Percentiles rank a stretch among this genome's conserved stretches.
Conservation (phyloP, 352 stramenopile genomes). For the Pythium apleroticum region DNA sequence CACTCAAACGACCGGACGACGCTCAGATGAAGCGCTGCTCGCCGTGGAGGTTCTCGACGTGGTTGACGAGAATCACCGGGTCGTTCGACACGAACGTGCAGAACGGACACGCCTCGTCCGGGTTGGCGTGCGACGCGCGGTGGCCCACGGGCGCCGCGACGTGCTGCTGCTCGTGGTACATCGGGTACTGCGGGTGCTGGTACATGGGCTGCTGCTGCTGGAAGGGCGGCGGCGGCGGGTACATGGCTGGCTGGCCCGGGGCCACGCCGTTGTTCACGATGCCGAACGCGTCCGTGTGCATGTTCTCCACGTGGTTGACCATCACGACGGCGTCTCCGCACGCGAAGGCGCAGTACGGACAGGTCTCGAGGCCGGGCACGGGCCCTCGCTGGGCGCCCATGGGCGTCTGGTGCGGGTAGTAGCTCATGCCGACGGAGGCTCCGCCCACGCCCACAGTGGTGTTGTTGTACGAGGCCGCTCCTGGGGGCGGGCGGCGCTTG, state of each 20-base stretch:
- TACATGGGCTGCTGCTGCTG: conserved; percentile 13
- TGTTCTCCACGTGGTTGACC: conserved; percentile 66
- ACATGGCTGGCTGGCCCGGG: not conserved
- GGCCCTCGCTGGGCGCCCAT: not conserved
- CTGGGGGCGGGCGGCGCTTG: conserved; percentile 10
- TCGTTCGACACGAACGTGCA: conserved; percentile 57
- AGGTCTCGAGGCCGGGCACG: conserved; percentile 26
- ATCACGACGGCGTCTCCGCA: conserved; percentile 50
- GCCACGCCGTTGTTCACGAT: conserved; percentile 5
- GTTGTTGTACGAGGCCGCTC: not conserved
- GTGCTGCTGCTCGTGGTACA: conserved; percentile 20
- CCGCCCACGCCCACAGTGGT: not conserved
- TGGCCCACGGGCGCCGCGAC: conserved; percentile 22
- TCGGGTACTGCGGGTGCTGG: conserved; percentile 5
- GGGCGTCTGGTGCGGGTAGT: conserved; percentile 16
- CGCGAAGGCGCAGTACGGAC: conserved; percentile 65
- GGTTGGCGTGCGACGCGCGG: not conserved
- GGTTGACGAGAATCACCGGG: conserved; percentile 72
- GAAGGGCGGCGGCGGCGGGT: not conserved
- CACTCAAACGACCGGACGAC: not conserved
- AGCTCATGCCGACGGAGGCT: not conserved
- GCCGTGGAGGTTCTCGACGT: conserved; percentile 69
- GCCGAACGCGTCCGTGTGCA: conserved; percentile 27
- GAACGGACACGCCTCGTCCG: conserved; percentile 57
- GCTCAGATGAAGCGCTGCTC: conserved; percentile 25